A percentile compares a stretch with the other conserved stretches of the same genome.
phyloP scores from a whole-genome alignment of 805 yeast species.

The Saccharomycopsis javanensis region DNA sequence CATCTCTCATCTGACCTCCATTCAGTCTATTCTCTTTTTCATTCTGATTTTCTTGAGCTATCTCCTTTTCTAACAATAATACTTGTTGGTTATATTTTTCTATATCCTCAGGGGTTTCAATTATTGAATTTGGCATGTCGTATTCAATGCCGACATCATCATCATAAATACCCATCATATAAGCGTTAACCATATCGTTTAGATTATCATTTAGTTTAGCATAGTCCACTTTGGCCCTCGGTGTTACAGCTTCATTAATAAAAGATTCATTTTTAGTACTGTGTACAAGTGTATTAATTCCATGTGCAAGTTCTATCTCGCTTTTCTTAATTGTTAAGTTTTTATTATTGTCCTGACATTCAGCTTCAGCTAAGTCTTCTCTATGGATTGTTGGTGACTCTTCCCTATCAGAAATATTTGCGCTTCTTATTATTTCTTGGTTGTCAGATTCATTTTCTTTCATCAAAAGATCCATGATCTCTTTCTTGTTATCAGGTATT shows the following conservation, averaged over 20 bases:
- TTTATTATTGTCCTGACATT: no score
- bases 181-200: conserved; percentile 46
- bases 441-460: background rate
- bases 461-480: background rate
- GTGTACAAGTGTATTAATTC: background rate
- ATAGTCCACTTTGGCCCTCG: conserved; percentile 25
- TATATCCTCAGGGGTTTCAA: conserved; percentile 39
- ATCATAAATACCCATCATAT: conserved; percentile 42
- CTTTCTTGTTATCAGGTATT: background rate
- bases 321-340: no score
- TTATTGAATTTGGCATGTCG: conserved; percentile 30
- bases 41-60: conserved; percentile 7
- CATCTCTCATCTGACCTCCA: conserved; percentile 14
- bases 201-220: conserved; percentile 31
- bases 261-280: conserved; percentile 9
- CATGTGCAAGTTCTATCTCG: conserved; percentile 10
- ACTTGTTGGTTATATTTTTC: conserved; percentile 36
- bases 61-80: conserved; percentile 26
- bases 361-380: no score
- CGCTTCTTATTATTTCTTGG: conserved; percentile 20
- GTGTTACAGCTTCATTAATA: conserved; percentile 15
- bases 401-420: background rate
- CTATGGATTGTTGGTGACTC: background rate
- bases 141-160: conserved; percentile 43
- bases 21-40: background rate